Evolutionary conservation across 2,329 filamentous ascomycete genomes (phyloP).

Genomic region (Zasmidium cellare): DNA sequence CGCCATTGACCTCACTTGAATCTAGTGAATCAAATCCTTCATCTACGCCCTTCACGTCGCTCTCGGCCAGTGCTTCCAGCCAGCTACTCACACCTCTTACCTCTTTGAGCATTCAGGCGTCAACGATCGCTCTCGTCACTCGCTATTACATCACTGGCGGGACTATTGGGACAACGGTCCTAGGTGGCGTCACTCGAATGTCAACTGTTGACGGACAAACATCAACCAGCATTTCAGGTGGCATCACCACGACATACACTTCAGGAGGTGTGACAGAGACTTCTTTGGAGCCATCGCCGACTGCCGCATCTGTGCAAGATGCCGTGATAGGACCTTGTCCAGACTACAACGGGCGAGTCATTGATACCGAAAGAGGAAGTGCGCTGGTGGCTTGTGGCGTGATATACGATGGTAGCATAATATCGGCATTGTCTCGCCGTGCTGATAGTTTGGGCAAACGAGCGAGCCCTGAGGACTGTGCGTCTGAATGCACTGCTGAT

Average conservation of each 20-base stretch:
- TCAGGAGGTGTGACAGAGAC: conserved; percentile 1
- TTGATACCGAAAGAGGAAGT: not conserved
- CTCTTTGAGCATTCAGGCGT: not conserved
- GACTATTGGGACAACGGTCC: not conserved
- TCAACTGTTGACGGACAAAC: not conserved
- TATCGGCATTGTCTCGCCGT: not conserved
- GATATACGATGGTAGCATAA: conserved; percentile 1
- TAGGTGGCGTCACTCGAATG: conserved; percentile 1
- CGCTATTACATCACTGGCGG: conserved; percentile 5
- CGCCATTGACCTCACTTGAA: too few relatives aligned
- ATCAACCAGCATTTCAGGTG: not conserved
- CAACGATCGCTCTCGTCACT: not conserved
- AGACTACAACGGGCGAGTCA: not conserved
- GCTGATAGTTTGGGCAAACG: not conserved
- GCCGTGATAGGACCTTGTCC: conserved; percentile 4
- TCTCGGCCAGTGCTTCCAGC: too few relatives aligned
- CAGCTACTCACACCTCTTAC: too few relatives aligned
- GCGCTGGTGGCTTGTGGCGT: conserved; percentile 4
- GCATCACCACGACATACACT: conserved; percentile 6
- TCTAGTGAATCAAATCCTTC: too few relatives aligned
- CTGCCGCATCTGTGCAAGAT: not conserved
- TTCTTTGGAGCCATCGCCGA: not conserved
- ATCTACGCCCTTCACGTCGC: too few relatives aligned
- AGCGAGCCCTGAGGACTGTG: not conserved
- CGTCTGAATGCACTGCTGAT: not conserved